phyloP scores from a whole-genome alignment of 768 basidiomycete genomes.

The Boletus rufocinnamomeus region DNA sequence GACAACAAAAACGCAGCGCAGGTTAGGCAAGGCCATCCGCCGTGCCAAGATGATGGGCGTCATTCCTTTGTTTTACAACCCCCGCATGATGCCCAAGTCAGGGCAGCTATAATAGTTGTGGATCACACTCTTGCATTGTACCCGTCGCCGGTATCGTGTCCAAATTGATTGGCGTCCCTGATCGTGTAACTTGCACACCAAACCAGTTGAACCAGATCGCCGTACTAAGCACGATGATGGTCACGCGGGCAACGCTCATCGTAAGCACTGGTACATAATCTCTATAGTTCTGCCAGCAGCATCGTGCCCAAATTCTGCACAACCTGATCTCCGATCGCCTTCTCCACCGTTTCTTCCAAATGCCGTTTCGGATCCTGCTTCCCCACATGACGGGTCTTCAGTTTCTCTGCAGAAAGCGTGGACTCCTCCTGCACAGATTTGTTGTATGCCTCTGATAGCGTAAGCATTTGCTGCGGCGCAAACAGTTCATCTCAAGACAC shows the following conservation, averaged over 20 bases:
- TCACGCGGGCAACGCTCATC: slow-evolving; percentile 3
- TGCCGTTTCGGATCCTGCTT: slow-evolving; percentile 99
- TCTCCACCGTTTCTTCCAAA: slow-evolving; percentile 95
- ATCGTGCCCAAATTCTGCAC: slow-evolving; percentile 95
- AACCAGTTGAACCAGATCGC: background rate
- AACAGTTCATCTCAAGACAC: slow-evolving; percentile 22
- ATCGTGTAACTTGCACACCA: background rate
- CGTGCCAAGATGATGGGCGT: slow-evolving; percentile 91
- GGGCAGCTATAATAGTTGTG: slow-evolving; percentile 9
- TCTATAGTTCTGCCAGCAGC: slow-evolving; percentile 86
- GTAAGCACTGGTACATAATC: background rate
- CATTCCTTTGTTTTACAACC: slow-evolving; percentile 53
- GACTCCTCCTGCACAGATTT: slow-evolving; percentile 98
- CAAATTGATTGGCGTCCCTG: slow-evolving; percentile 12
- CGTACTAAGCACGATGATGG: background rate
- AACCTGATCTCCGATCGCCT: slow-evolving; percentile 97
- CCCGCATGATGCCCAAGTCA: slow-evolving; percentile 28
- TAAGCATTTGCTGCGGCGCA: slow-evolving; percentile 66
- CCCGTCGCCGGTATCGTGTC: background rate
- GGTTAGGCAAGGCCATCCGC: slow-evolving; percentile 80
- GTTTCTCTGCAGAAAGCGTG: slow-evolving; percentile 88
- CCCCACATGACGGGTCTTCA: slow-evolving; percentile 96
- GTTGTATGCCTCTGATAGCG: slow-evolving; percentile 91
- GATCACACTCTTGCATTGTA: background rate
- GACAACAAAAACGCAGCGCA: slow-evolving; percentile 77